Evolutionary conservation across 257 asterid species (phyloP), one percentile per base, ranked within the genome.

Genomic region (Ilex asprella): DNA sequence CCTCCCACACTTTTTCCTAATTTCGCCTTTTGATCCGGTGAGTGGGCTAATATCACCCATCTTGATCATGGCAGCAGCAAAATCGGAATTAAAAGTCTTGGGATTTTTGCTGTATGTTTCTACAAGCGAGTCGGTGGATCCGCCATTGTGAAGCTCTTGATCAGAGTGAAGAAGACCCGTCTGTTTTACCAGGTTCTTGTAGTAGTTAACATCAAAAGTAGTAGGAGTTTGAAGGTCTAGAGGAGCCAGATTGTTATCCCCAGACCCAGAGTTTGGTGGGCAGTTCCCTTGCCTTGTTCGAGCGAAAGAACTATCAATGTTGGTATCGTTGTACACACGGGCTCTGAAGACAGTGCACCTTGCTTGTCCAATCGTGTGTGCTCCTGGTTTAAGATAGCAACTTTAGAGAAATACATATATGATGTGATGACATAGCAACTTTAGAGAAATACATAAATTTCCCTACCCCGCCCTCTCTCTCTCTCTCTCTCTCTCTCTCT

Each of bases 321-420:
- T 81, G 72, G 51, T 70, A 47, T 84, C 80, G 57, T 66, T 74
- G 87, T 84, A 74, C 41, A 81, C 58, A 2, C 78, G 75, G 2
- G 7, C 1, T 52, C 79, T 65, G 71, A 76, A 84, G 31, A 7
- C 1, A 3, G 72, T 59, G 57, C 90, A 84, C 44, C 80, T 69
- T 15, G 91, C 75, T 55, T 67, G 67, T 12, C 87, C 87, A 9
- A 84, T 81, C 12, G 85, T 81, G 78, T 84, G 87, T 6, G 85
- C 71, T 62, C 90, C 86, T 82, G 63, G 27, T 21, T 21, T 21
- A 21, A 21, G 27, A 21, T 21, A 21, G 27, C 27, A 21, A 21
- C 27, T 21, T 21, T 21, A 21, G 27, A 21, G 27, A 21, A 21
- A 21, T 21, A 21, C 27, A 21, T 21, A 21, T 21, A 21, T 21